A percentile compares a stretch with the other conserved stretches of the same genome.
Conservation (phyloP, 345 rosid genomes). For the Citrus hindsii region DNA sequence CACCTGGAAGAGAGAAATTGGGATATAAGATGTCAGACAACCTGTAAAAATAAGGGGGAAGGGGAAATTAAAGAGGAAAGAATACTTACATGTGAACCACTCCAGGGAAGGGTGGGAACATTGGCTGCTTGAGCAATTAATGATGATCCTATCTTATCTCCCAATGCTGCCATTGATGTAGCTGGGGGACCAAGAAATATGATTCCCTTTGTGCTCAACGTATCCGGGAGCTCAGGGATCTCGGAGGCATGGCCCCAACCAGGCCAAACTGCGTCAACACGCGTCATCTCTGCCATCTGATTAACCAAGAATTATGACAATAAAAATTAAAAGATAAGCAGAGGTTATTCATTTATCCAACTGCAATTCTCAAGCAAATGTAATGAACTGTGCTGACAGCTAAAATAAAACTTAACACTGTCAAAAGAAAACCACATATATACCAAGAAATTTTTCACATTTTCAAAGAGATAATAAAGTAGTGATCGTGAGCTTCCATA, state of each 20-base stretch:
- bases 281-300: conserved; percentile 98
- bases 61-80: neutral
- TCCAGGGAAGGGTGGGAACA: conserved; percentile 99
- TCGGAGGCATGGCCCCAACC: conserved; percentile 99
- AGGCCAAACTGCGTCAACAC: conserved; percentile 99
- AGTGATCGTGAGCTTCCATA: neutral
- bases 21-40: conserved; percentile 18
- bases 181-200: conserved; percentile 95
- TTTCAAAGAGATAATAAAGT: neutral
- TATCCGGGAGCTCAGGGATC: conserved; percentile 97
- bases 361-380: neutral
- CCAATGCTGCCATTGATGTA: conserved; percentile 90
- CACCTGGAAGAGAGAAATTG: conserved; percentile 50
- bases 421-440: neutral
- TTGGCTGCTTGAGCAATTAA: conserved; percentile 99
- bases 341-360: neutral
- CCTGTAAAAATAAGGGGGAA: neutral
- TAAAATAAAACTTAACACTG: neutral
- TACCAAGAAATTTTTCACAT: neutral
- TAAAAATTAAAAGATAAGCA: neutral
- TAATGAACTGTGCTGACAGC: neutral
- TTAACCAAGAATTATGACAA: conserved; percentile 17
- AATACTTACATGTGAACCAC: conserved; percentile 87
- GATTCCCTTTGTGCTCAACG: conserved; percentile 74
- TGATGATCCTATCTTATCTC: conserved; percentile 98